Evolutionary conservation across 2,329 filamentous ascomycete genomes (phyloP).

Genomic region (Fusarium pininemorale): DNA sequence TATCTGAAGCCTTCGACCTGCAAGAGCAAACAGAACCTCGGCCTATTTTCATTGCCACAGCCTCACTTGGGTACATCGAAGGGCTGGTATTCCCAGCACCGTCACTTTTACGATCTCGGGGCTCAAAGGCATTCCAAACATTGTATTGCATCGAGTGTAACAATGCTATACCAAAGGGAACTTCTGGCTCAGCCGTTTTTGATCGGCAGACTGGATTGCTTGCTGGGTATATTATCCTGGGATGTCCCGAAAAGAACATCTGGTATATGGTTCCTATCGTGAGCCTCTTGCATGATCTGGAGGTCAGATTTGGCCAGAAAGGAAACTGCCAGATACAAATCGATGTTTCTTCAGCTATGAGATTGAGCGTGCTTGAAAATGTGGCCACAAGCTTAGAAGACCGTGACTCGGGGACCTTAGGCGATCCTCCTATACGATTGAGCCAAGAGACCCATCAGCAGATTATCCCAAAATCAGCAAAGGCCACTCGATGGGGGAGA

Average conservation of each 20-base stretch:
- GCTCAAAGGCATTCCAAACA: neutral
- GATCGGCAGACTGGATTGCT: accelerated
- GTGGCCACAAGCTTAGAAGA: no score
- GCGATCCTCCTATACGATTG: no score
- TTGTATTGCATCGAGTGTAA: neutral
- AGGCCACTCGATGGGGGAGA: no score
- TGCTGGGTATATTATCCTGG: accelerated
- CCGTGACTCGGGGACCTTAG: no score
- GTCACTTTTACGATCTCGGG: accelerated
- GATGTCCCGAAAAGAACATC: neutral
- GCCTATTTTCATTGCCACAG: accelerated
- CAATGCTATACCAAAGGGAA: accelerated
- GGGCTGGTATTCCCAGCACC: accelerated
- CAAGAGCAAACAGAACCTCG: accelerated
- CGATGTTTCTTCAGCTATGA: no score
- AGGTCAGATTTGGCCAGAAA: no score
- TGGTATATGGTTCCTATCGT: neutral
- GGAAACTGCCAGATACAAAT: no score
- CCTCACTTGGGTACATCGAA: accelerated
- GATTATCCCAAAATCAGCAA: no score
- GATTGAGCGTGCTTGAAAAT: no score
- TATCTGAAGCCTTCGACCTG: neutral
- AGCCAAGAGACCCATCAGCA: no score
- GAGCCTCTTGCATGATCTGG: no score
- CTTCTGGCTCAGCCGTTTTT: neutral